Evolutionary conservation across 2,329 filamentous ascomycete genomes (phyloP).

Genomic region (Microcyclosporella mali): DNA sequence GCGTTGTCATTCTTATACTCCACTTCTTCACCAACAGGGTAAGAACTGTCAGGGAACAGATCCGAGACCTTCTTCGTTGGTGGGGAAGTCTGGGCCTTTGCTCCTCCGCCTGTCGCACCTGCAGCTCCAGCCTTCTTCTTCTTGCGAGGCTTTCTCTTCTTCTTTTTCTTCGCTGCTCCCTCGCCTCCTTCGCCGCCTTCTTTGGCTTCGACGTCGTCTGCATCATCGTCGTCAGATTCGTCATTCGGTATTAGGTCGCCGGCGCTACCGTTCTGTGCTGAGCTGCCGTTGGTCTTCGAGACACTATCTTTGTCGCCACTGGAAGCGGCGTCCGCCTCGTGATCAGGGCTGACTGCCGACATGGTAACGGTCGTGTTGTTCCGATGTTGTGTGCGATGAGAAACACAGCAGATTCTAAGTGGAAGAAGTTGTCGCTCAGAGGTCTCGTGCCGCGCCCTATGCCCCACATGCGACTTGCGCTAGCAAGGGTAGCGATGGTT

Average conservation of each 20-base stretch:
- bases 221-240: slow-evolving; percentile 34
- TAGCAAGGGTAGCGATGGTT: no score
- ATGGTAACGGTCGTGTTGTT: slow-evolving; percentile 11
- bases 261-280: slow-evolving; percentile 21
- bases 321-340: slow-evolving; percentile 23
- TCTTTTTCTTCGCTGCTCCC: slow-evolving; percentile 36
- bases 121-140: slow-evolving; percentile 35
- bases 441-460: no score
- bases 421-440: no score
- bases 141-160: slow-evolving; percentile 42
- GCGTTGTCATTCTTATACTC: slow-evolving; percentile 42
- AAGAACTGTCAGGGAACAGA: slow-evolving; percentile 41
- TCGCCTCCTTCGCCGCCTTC: slow-evolving; percentile 24
- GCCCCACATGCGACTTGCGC: no score
- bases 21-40: slow-evolving; percentile 44
- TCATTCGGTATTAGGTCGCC: slow-evolving; percentile 28
- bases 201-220: slow-evolving; percentile 28
- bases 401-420: no score
- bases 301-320: slow-evolving; percentile 13
- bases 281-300: slow-evolving; percentile 20
- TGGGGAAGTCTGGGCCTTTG: slow-evolving; percentile 40
- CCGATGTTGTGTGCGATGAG: no score
- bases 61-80: slow-evolving; percentile 43
- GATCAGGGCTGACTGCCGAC: slow-evolving; percentile 26
- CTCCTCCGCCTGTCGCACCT: slow-evolving; percentile 25